These are phyloP conservation scores for Apostasia shenzhenica DNA, from an alignment of 106 monocot genomes.

Conservation along the genomic window DNA sequence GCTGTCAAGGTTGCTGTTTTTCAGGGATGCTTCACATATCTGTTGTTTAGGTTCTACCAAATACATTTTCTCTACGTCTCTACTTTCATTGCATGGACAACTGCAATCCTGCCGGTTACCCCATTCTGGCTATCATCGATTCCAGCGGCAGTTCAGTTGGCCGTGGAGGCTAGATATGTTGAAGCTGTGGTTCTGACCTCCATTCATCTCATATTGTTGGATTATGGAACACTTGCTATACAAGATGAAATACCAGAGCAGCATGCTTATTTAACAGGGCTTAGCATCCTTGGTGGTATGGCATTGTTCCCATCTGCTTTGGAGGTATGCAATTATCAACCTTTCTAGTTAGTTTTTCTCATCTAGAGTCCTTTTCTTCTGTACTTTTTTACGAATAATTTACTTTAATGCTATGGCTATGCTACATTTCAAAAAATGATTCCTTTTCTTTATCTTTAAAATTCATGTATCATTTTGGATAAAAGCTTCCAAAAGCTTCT, in stretches of 20 bases:
- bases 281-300: constrained; percentile 51
- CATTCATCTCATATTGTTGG: constrained; percentile 30
- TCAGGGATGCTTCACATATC: constrained; percentile 40
- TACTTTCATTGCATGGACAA: constrained; percentile 27
- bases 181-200: constrained; percentile 22
- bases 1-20: constrained; percentile 45
- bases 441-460: too few relatives aligned
- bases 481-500: too few relatives aligned
- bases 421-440: too few relatives aligned
- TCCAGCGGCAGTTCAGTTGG: constrained; percentile 32
- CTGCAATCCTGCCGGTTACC: constrained; percentile 26
- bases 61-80: constrained; percentile 49
- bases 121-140: constrained; percentile 41
- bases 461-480: too few relatives aligned
- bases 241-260: constrained; percentile 37
- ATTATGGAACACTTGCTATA: constrained; percentile 31
- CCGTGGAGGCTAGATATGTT: constrained; percentile 31
- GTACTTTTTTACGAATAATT: neutral
- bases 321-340: constrained; percentile 20
- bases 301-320: constrained; percentile 43
- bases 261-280: constrained; percentile 41
- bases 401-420: too few relatives aligned
- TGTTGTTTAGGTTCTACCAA: constrained; percentile 34
- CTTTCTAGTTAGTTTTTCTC: neutral
- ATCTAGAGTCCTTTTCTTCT: neutral